phyloP scores from a whole-genome alignment of 331 rosid genomes.

The Stylosanthes scabra region DNA sequence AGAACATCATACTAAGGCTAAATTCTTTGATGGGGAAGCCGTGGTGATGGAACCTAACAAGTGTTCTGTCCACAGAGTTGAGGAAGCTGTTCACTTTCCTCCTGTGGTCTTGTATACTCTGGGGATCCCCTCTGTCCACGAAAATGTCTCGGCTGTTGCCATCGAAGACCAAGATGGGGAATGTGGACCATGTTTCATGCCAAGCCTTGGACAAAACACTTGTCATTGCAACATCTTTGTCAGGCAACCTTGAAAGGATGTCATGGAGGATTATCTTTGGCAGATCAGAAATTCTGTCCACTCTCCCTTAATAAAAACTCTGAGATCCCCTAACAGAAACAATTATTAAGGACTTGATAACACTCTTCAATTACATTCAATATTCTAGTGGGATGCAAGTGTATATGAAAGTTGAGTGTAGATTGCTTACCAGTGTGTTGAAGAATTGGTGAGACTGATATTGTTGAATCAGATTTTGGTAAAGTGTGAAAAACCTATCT shows the following conservation, averaged over 20 bases:
- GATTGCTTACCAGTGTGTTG: neutral
- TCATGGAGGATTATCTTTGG: neutral
- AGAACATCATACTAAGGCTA: neutral
- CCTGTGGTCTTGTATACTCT: neutral
- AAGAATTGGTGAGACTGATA: neutral
- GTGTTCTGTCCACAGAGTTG: neutral
- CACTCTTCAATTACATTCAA: too few relatives aligned
- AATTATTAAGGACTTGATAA: too few relatives aligned
- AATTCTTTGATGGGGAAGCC: neutral
- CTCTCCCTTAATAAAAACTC: too few relatives aligned
- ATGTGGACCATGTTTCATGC: neutral
- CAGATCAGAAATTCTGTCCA: neutral
- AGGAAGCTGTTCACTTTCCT: neutral
- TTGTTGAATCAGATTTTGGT: neutral
- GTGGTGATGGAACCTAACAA: neutral
- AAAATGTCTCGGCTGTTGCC: too few relatives aligned
- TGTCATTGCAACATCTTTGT: neutral
- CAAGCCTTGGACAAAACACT: slow-evolving; percentile 7
- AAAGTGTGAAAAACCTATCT: neutral
- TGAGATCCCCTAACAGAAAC: too few relatives aligned
- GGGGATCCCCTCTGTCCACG: neutral
- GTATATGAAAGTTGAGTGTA: too few relatives aligned
- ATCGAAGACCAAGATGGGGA: neutral
- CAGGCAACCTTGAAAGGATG: slow-evolving; percentile 1
- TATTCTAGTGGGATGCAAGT: too few relatives aligned